Base-by-base conservation (phyloP, 176 grass and related monocot genomes). In the Aegilops umbellulata region DNA sequence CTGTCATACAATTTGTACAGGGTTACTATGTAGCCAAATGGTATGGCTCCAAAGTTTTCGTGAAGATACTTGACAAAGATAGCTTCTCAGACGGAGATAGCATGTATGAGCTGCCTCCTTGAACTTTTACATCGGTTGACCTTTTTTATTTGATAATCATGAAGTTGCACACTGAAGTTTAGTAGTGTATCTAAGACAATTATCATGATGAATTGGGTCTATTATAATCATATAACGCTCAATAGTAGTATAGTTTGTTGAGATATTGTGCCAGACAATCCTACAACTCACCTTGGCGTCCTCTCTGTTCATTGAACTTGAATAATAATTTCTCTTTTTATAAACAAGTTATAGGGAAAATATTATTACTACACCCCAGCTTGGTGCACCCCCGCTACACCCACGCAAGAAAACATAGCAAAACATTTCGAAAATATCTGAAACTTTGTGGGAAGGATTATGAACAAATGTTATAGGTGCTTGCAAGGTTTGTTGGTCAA, bases 41-140 rank as follows among this genome's bases (percentile, higher is more conserved):
- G 97, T 96, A 96, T 72, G 97, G 92, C 39, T 96, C 92, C 65
- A 99, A 96, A 90, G 97, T 99, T 30, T 90, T 81, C 27, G 92
- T 99, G 38, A 99, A 96, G 88, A 94, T 99, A 69, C 85, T 99
- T 86, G 94, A 92, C 70, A 92, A 99, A 87, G 92, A 94, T 65
- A 90, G 80, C 79, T 95, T 89, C 93, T 92, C 90, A 1, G 94
- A 96, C 60, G 64, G 94, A 87, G 90, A 96, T 70, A 96, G 90
- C 88, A 95, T 99, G 97, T 99, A 96, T 63, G 42, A 68, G 19
- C 69, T 90, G 7, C 41, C 60, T 73, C 51, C 90, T 61, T 74
- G 14, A 71, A 83, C 47, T 86, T 79, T 69, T 83, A 31, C 19
- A 46, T 35, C 58, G 8, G 49, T 30, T 80, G 46, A 74, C 77